These are phyloP conservation scores for Glycyrrhiza uralensis DNA, from an alignment of 306 rosid species.

Conservation along the genomic window DNA sequence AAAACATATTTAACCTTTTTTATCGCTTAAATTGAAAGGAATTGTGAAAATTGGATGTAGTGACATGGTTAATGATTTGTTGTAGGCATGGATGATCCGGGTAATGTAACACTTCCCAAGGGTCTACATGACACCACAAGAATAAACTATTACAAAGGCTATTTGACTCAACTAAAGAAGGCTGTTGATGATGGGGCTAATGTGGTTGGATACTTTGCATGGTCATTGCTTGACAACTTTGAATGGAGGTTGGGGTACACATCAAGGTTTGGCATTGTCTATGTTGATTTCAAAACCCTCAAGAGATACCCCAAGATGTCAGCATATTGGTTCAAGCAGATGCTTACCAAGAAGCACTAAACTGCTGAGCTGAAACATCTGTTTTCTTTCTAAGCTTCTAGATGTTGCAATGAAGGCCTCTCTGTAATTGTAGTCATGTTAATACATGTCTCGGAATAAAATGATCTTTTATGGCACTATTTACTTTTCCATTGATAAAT, in stretches of 20 bases:
- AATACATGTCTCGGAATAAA: slow-evolving; percentile 23
- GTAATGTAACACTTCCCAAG: slow-evolving; percentile 49
- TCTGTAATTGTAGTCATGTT: slow-evolving; percentile 18
- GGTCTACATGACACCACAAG: slow-evolving; percentile 73
- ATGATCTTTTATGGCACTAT: background rate
- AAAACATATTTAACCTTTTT: too few relatives aligned
- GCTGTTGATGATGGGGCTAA: slow-evolving; percentile 78
- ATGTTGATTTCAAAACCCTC: slow-evolving; percentile 75
- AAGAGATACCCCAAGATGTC: slow-evolving; percentile 89
- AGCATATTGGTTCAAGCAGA: slow-evolving; percentile 81
- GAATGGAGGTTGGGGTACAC: slow-evolving; percentile 95
- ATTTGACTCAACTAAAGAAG: slow-evolving; percentile 67
- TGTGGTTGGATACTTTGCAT: slow-evolving; percentile 75
- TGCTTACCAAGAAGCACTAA: slow-evolving; percentile 50
- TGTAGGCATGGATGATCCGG: slow-evolving; percentile 88
- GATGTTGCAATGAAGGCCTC: background rate
- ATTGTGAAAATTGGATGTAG: background rate
- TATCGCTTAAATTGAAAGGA: background rate
- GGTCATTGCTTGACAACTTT: slow-evolving; percentile 93
- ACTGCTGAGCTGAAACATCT: background rate
- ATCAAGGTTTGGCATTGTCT: slow-evolving; percentile 88
- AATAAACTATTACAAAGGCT: slow-evolving; percentile 63
- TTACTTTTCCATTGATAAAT: background rate
- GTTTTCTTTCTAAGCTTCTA: slow-evolving; percentile 10
- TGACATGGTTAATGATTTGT: background rate